Evolutionary conservation across 805 yeast species (phyloP), one percentile per base, ranked within the genome.

Genomic region (Monosporozyma aquatica): DNA sequence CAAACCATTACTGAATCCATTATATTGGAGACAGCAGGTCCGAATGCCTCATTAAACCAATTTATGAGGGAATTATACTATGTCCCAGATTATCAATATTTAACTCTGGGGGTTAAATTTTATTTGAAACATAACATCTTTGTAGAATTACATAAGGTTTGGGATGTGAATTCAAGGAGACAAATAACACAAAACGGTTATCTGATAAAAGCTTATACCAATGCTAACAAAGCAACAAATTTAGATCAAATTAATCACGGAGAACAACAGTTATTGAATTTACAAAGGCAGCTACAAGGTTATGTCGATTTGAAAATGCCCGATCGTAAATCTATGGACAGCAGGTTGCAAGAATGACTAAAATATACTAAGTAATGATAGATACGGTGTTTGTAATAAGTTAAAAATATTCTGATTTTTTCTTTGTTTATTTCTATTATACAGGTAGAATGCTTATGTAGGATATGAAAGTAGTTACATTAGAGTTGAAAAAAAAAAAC

Each of bases 261-360:
- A 1, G 75, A 80, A 4, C 75, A 74, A 44, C 79, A 80, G 42
- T 64, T 89, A 48, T 65, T 77, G 37, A 67, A 63, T 37, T 63
- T 87, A 30, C 85, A 84, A 59, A 75, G 68, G 15, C 85, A 80
- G 40, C 64, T 89, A 46, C 65, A 70, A 43, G 87, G 87, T 11
- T 66, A 87, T 39, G 70, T 89, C 7, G 76, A 76, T 37, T 68
- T 89, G 37, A 75, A 69, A 15, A 74, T 83, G 25, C 95, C 95
- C 5, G 92, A 85, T 54, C 70, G 95, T 47, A 76, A 76, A 56
- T 68, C 71, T 21, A 85, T 87, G 87, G 95, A 87, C 58, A 76
- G 89, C 1, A 72, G 95, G 50, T 35, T 48, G 37, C 33, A 17
- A 9, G n/a, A n/a, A n/a, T n/a, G n/a, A n/a, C n/a, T n/a, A n/a